A percentile compares a stretch with the other conserved stretches of the same genome.
phyloP scores from a whole-genome alignment of 345 rosid species.

The Moricandia arvensis region DNA sequence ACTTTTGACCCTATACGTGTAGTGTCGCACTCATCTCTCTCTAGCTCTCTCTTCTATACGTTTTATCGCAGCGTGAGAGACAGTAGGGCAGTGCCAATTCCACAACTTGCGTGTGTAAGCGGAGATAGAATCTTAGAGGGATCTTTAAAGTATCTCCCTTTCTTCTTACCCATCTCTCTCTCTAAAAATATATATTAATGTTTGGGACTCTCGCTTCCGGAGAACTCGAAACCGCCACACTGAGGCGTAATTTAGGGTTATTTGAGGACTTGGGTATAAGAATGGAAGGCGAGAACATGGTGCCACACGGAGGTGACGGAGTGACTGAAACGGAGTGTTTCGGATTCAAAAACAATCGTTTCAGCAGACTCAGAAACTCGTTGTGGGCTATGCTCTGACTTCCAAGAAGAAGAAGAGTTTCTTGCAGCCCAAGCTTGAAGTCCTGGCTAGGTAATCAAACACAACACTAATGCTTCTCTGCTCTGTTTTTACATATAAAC shows the following conservation, averaged over 20 bases:
- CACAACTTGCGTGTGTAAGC: background rate
- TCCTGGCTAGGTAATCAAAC: constrained; percentile 53
- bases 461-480: background rate
- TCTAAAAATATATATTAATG: constrained; percentile 16
- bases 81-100: constrained; percentile 11
- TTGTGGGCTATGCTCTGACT: constrained; percentile 90
- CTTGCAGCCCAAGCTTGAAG: constrained; percentile 81
- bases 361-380: constrained; percentile 39
- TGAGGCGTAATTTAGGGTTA: constrained; percentile 37
- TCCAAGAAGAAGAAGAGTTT: constrained; percentile 89
- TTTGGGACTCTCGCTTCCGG: constrained; percentile 20
- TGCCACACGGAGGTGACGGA: constrained; percentile 30
- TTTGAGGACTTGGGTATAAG: constrained; percentile 44
- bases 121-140: constrained; percentile 29
- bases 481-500: too few relatives aligned
- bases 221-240: constrained; percentile 34
- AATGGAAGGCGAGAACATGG: constrained; percentile 47
- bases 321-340: constrained; percentile 16
- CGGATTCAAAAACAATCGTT: background rate
- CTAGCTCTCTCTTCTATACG: background rate
- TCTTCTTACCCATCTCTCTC: background rate
- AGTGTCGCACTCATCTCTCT: constrained; percentile 4
- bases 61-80: background rate
- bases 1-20: too few relatives aligned
- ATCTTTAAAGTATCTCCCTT: constrained; percentile 27